Evolutionary conservation across 2,329 filamentous ascomycete genomes (phyloP), one percentile per base, ranked within the genome.

Genomic region (Chalaropsis ovoidea): DNA sequence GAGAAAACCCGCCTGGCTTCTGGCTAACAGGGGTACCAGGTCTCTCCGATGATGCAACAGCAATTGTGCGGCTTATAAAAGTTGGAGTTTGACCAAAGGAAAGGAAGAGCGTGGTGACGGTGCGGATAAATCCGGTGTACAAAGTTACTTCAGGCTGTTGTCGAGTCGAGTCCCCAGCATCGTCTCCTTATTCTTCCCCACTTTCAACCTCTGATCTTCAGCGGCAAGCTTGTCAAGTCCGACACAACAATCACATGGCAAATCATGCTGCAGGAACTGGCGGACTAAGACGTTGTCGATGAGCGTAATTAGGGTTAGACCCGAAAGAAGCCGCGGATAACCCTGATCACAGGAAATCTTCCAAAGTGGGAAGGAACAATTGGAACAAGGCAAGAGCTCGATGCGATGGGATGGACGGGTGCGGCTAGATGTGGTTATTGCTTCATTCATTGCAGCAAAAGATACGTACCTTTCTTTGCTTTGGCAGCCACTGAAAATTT

Each of bases 291-390:
- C 35, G n/a, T 39, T 39, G 35, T n/a, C 17, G 15, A 15, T 47
- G n/a, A 47, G 15, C 17, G 13, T 7, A 6, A 31, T 17, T 56
- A 56, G 52, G 24, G 52, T 58, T 58, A 35, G 15, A 1, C 7
- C 4, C 11, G 2, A 3, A 52, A n/a, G 31, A 4, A 58, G 27
- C 52, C 13, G 6, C 24, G 1, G 4, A 1, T 13, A 56, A 56
- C 52, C 22, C 52, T 56, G n/a, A 3, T 47, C 6, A 39, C 13
- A 8, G 1, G 6, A 15, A 58, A 35, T 10, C 54, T 45, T 62
- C 56, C 7, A 15, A 62, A 24, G 43, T 35, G 15, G 17, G 61
- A 62, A 49, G 17, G 41, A 35, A 62, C 10, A 62, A 45, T 35
- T 35, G 17, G 42, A 62, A 49, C 61, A 35, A 62, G 24, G 42